Base-by-base conservation (phyloP, 2,329 filamentous ascomycete species). In the Pseudocercospora pini-densiflorae region DNA sequence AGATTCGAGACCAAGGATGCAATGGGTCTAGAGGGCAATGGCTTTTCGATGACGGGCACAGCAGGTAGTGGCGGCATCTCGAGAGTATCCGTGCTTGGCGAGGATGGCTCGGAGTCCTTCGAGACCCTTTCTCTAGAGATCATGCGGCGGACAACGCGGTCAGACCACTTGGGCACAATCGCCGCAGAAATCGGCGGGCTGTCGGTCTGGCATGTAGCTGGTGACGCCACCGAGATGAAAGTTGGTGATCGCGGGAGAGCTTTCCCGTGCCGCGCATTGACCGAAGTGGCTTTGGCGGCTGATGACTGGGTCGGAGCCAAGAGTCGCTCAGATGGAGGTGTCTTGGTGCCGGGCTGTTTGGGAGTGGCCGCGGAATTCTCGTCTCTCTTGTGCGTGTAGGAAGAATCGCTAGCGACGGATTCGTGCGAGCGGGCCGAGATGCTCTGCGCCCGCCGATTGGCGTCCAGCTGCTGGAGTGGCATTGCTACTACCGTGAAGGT, bases 1-100 rank as follows among this genome's bases (percentile, higher is more conserved):
- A 69, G 57, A 2, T 71, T 69, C 40, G 76, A 70, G 9, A 73
- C 61, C 4, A 80, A 31, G 14, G 77, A 75, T 24, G 72, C 76
- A 12, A 79, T 62, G 2, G 80, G 80, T 9, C 77, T 76, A 47
- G 78, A 76, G 8, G 80, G 80, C 4, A 82, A 71, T n/a, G 78
- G 76, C 68, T 82, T 82, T 36, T 80, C 68, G 27, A 55, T 63
- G 43, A 47, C 49, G 51, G 59, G 5, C 40, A 23, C 14, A 16
- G 21, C 19, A 3, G 47, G 47, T 5, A 51, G 65, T 49, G 36
- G 47, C 68, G 74, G 53, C 75, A 76, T 40, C 65, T 76, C 2
- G 76, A 78, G 29, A 21, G 10, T 55, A 61, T 29, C 57, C 54
- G 16, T 65, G 61, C 19, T 24, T 16, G 29, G 23, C n/a, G 59